phyloP scores from a whole-genome alignment of 2,329 filamentous ascomycete species.

The Clonostachys sp. region DNA sequence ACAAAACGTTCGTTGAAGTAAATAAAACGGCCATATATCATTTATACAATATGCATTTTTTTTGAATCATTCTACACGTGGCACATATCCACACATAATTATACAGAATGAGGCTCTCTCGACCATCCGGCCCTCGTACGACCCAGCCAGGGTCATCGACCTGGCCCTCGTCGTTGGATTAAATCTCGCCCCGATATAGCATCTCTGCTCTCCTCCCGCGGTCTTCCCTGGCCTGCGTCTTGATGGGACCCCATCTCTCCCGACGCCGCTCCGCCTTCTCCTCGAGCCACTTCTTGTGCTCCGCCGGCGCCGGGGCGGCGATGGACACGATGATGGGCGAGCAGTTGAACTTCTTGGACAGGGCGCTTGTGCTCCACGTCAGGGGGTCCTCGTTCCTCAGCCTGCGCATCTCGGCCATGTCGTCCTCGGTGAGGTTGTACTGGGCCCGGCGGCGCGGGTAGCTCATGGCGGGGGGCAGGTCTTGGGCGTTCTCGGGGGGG shows the following conservation, averaged over 20 bases:
- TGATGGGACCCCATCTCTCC: constrained; percentile 53
- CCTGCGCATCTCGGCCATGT: constrained; percentile 56
- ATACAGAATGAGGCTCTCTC: not conserved
- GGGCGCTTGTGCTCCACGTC: constrained; percentile 46
- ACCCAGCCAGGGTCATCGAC: not conserved
- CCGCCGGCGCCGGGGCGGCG: constrained; percentile 42
- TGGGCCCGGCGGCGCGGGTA: constrained; percentile 27
- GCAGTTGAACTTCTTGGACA: constrained; percentile 53
- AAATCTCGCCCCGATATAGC: constrained; percentile 47
- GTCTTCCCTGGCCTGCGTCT: constrained; percentile 50
- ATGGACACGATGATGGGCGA: constrained; percentile 53
- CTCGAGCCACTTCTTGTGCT: constrained; percentile 41
- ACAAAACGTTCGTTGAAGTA: too few species aligned
- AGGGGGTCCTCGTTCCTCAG: constrained; percentile 48
- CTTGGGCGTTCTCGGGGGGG: constrained; percentile 7
- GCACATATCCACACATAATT: too few species aligned
- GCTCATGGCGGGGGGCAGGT: constrained; percentile 26
- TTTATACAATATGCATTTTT: too few species aligned
- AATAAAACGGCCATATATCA: too few species aligned
- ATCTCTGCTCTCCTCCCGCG: constrained; percentile 46
- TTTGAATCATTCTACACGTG: too few species aligned
- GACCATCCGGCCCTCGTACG: not conserved
- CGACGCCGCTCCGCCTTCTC: constrained; percentile 41
- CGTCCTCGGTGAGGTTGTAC: constrained; percentile 48
- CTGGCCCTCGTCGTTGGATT: constrained; percentile 7